phyloP scores from a whole-genome alignment of 768 basidiomycete genomes.

The Coprinellus aureogranulatus region DNA sequence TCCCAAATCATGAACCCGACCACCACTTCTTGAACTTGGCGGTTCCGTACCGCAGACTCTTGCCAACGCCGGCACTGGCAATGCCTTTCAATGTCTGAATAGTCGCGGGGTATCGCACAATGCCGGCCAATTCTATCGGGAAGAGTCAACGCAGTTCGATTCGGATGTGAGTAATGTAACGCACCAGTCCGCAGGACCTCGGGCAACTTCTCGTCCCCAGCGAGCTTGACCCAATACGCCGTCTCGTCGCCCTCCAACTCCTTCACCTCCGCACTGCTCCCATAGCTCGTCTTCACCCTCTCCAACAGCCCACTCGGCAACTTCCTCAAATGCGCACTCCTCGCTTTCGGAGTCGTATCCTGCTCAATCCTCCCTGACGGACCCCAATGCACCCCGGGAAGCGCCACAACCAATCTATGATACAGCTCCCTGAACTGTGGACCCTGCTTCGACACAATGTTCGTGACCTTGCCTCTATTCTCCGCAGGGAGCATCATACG shows the following conservation, averaged over 20 bases:
- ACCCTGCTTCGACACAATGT: slow-evolving; percentile 83
- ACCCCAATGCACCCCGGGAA: slow-evolving; percentile 81
- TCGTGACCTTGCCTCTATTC: slow-evolving; percentile 90
- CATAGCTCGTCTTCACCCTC: slow-evolving; percentile 53
- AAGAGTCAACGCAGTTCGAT: background rate
- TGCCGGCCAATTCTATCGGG: slow-evolving; percentile 63
- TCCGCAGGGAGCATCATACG: slow-evolving; percentile 94
- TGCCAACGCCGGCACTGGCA: slow-evolving; percentile 74
- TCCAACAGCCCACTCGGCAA: slow-evolving; percentile 67
- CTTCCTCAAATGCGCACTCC: slow-evolving; percentile 73
- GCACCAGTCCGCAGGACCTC: slow-evolving; percentile 53
- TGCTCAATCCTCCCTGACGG: slow-evolving; percentile 55
- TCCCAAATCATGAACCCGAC: slow-evolving; percentile 33
- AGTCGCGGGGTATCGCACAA: slow-evolving; percentile 81
- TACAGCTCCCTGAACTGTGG: slow-evolving; percentile 88
- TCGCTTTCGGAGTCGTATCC: slow-evolving; percentile 65
- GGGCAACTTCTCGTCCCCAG: slow-evolving; percentile 60
- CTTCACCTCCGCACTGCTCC: slow-evolving; percentile 25
- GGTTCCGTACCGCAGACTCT: slow-evolving; percentile 70
- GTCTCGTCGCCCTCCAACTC: slow-evolving; percentile 62
- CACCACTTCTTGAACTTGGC: slow-evolving; percentile 90
- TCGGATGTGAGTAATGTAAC: slow-evolving; percentile 15
- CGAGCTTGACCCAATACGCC: slow-evolving; percentile 73
- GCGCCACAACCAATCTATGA: slow-evolving; percentile 68
- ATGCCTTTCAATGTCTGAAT: slow-evolving; percentile 85